Percentiles rank a stretch among this genome's conserved stretches.
Conservation (phyloP, 1,284 basidiomycete species). For the Sanghuangporus sanghuang region DNA sequence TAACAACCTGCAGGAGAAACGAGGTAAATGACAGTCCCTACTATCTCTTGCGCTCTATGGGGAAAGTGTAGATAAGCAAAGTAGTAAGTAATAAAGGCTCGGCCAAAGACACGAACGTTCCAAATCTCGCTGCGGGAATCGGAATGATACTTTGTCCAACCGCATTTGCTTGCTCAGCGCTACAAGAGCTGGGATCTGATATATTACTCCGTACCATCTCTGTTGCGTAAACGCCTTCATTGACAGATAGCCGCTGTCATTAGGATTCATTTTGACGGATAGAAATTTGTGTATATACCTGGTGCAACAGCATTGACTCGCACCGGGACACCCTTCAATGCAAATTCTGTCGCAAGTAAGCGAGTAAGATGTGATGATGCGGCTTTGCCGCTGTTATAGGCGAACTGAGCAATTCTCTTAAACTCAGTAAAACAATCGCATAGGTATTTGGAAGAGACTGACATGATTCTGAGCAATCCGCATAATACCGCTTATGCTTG, state of each 20-base stretch:
- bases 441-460: constrained; percentile 23
- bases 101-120: constrained; percentile 45
- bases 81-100: not conserved
- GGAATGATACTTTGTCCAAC: constrained; percentile 51
- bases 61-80: not conserved
- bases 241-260: not conserved
- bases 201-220: constrained; percentile 66
- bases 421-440: not conserved
- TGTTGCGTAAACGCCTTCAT: constrained; percentile 57
- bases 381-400: constrained; percentile 75
- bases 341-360: constrained; percentile 71
- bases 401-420: constrained; percentile 45
- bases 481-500: constrained; percentile 65
- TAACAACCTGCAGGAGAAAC: constrained; percentile 67
- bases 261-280: not conserved
- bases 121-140: constrained; percentile 56
- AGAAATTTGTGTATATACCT: constrained; percentile 20
- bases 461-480: constrained; percentile 74
- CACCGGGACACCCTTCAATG: constrained; percentile 59
- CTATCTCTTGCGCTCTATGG: constrained; percentile 62
- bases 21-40: constrained; percentile 68
- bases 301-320: constrained; percentile 72
- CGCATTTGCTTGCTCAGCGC: constrained; percentile 41
- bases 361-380: constrained; percentile 69
- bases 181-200: constrained; percentile 23